Evolutionary conservation across 306 rosid genomes (phyloP), one percentile per base, ranked within the genome.

Genomic region (Gillenia trifoliata): DNA sequence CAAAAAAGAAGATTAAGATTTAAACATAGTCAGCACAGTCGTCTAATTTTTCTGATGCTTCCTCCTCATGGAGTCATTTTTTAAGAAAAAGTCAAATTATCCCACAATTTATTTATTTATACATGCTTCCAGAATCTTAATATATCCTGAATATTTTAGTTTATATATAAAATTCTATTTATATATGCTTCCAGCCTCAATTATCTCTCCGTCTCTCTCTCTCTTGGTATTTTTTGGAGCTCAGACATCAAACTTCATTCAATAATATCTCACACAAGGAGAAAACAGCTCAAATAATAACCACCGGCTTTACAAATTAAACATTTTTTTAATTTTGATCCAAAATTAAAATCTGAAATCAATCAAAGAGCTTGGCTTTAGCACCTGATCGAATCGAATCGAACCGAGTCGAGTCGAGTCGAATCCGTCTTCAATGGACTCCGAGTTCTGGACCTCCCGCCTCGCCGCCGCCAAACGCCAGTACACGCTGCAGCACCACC

Each of bases 391-490:
- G 81, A 75, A 81, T 84, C 82, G 72, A 64, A 12, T 38, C 12
- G 28, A 1, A 28, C 57, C 29, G 59, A 19, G 11, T 77, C 28
- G 61, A 23, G 62, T 23, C 17, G 16, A 45, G 50, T 57, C 66
- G 66, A 31, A 64, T 33, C 68, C 45, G 36, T 62, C 40, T 77
- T 80, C 83, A 52, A 93, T 95, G 98, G 98, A 94, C 79, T 83
- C 98, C 80, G 98, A 95, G 70, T 92, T 87, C 82, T 92, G 96
- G 99, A 86, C 97, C 78, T 87, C 99, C 31, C 96, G 98, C 64
- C 92, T 92, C 67, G 96, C 96, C 57, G 98, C 98, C 59, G 98
- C 93, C 33, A 95, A 95, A 87, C 93, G 98, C 74, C 99, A 94
- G 54, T 88, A 87, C 59, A 55, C 85, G 60, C 71, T 86, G 84